Conservation (phyloP, 208 protist species). For the Entamoeba moshkovskii region DNA sequence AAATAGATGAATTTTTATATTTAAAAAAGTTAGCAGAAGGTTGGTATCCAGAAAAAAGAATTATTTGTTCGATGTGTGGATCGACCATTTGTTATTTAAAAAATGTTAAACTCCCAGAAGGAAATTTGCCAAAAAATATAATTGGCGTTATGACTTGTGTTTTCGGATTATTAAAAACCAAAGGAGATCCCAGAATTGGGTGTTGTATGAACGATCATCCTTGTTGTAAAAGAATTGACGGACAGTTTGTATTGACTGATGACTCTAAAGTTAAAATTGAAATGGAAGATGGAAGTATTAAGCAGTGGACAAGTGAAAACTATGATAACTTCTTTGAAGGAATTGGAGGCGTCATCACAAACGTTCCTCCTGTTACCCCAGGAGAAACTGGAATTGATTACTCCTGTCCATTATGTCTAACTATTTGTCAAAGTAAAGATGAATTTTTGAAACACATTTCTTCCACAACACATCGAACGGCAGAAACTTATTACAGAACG, state of each 20-base stretch:
- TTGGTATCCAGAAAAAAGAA: neutral
- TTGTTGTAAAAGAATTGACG: neutral
- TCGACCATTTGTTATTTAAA: neutral
- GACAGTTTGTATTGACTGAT: neutral
- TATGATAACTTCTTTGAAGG: neutral
- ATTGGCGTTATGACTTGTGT: neutral
- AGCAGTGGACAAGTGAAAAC: neutral
- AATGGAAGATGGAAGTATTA: neutral
- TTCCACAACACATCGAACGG: neutral
- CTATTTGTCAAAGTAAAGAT: neutral
- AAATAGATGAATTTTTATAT: neutral
- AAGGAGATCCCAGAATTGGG: neutral
- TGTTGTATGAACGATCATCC: neutral
- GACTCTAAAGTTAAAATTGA: neutral
- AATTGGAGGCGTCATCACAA: neutral
- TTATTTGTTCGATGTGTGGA: neutral
- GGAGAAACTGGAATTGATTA: neutral
- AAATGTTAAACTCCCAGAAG: neutral
- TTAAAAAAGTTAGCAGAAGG: neutral
- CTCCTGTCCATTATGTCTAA: neutral
- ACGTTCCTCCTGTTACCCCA: neutral
- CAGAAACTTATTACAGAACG: neutral
- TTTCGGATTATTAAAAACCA: neutral
- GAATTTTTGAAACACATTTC: neutral
- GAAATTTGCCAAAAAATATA: neutral